These are phyloP conservation scores for Rhizopus arrhizus DNA, from an alignment of 371 early-diverging fungal species.

Conservation along the genomic window DNA sequence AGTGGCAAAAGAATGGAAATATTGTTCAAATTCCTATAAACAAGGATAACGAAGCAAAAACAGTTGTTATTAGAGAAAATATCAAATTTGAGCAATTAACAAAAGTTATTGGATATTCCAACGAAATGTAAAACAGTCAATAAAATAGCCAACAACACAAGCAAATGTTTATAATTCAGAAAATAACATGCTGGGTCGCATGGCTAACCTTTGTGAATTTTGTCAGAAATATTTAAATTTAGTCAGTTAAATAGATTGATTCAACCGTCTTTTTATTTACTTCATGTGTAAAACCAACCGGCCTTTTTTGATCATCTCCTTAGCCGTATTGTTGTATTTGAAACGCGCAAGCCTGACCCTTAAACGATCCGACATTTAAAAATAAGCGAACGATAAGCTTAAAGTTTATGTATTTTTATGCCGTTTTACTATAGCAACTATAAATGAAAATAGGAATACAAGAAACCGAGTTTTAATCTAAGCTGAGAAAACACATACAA, in stretches of 20 bases:
- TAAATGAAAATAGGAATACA: too few relatives aligned
- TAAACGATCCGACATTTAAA: too few relatives aligned
- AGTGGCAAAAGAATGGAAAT: constrained; percentile 68
- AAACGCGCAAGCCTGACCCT: constrained; percentile 25
- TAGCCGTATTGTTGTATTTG: constrained; percentile 33
- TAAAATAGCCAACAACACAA: not conserved
- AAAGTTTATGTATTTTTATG: too few relatives aligned
- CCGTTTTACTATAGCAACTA: too few relatives aligned
- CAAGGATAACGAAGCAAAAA: constrained; percentile 82
- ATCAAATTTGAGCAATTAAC: constrained; percentile 84
- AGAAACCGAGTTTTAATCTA: too few relatives aligned
- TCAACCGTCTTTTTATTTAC: constrained; percentile 74
- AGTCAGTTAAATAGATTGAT: constrained; percentile 64
- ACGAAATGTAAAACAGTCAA: constrained; percentile 53
- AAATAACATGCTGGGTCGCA: constrained; percentile 59
- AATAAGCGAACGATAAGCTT: too few relatives aligned
- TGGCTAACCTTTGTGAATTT: constrained; percentile 65
- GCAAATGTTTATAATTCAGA: constrained; percentile 24
- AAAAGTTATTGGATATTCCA: constrained; percentile 70
- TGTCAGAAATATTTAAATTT: constrained; percentile 60
- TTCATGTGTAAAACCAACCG: constrained; percentile 67
- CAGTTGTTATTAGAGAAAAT: constrained; percentile 82
- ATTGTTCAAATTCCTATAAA: constrained; percentile 77
- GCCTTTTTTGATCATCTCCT: constrained; percentile 38
- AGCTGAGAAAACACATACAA: too few relatives aligned